Evolutionary conservation across 345 rosid species (phyloP).

Genomic region (Hirschfeldia incana): DNA sequence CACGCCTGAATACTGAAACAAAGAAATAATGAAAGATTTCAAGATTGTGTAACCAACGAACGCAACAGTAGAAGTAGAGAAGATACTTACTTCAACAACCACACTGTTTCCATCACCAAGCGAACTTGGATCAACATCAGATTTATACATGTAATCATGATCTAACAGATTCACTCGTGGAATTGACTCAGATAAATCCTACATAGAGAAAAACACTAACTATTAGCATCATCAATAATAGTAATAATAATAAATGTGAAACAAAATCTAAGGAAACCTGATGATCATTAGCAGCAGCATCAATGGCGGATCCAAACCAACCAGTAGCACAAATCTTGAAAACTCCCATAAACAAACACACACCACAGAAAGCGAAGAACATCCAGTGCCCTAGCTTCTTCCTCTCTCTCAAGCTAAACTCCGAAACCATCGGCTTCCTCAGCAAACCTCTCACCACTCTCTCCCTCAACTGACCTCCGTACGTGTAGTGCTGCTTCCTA

Average conservation of each 20-base stretch:
- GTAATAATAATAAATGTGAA: too few species aligned
- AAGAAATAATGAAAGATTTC: slow-evolving; percentile 20
- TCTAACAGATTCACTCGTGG: slow-evolving; percentile 37
- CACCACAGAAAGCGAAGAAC: slow-evolving; percentile 79
- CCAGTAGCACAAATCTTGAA: slow-evolving; percentile 84
- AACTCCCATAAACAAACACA: slow-evolving; percentile 84
- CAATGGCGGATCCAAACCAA: slow-evolving; percentile 88
- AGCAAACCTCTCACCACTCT: slow-evolving; percentile 52
- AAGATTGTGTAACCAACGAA: not conserved
- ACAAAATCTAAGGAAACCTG: slow-evolving; percentile 40
- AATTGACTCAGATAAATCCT: slow-evolving; percentile 50
- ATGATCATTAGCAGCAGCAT: slow-evolving; percentile 50
- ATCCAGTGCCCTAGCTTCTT: slow-evolving; percentile 85
- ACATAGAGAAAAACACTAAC: not conserved
- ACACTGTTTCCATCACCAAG: slow-evolving; percentile 33
- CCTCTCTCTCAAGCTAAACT: slow-evolving; percentile 65
- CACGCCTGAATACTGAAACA: slow-evolving; percentile 66
- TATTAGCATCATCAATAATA: not conserved
- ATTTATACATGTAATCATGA: slow-evolving; percentile 42
- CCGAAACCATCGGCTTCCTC: slow-evolving; percentile 58
- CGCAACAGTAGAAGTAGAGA: not conserved
- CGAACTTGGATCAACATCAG: slow-evolving; percentile 52
- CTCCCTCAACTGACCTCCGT: slow-evolving; percentile 42
- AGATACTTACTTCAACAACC: slow-evolving; percentile 59
- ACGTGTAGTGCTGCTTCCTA: slow-evolving; percentile 48